phyloP scores from a whole-genome alignment of 345 rosid genomes.

The Rhizophora mangle region DNA sequence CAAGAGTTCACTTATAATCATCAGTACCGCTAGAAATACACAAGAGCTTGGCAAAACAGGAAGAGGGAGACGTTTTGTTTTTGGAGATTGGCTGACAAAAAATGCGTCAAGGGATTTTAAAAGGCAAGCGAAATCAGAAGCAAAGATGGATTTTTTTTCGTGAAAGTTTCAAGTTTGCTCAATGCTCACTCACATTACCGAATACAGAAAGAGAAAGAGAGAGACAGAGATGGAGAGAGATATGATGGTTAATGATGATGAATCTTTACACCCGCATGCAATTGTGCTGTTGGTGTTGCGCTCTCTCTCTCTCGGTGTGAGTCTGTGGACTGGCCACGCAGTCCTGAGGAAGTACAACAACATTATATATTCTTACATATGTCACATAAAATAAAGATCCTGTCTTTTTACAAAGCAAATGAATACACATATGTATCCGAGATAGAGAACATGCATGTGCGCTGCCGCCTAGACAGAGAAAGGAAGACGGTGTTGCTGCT shows the following conservation, averaged over 20 bases:
- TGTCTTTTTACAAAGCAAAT: background rate
- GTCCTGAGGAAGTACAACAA: constrained; percentile 39
- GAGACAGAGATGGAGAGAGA: background rate
- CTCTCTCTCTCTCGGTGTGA: background rate
- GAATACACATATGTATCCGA: too few species aligned
- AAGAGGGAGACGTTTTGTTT: background rate
- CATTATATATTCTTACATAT: background rate
- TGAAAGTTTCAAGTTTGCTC: background rate
- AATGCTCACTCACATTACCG: background rate
- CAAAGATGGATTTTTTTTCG: constrained; percentile 5
- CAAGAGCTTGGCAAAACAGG: background rate
- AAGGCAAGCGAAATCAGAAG: constrained; percentile 13
- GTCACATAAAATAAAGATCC: background rate
- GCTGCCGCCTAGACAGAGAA: too few species aligned
- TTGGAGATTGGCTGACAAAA: constrained; percentile 3
- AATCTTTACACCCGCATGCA: constrained; percentile 95
- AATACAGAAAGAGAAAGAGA: background rate
- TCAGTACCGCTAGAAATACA: background rate
- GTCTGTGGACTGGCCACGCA: constrained; percentile 32
- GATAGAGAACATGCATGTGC: too few species aligned
- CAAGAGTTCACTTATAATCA: background rate
- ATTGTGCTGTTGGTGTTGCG: constrained; percentile 57
- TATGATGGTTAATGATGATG: constrained; percentile 44
- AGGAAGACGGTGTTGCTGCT: too few species aligned
- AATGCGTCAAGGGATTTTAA: constrained; percentile 20